Conservation (phyloP, 306 rosid species). For the Pueraria montana region DNA sequence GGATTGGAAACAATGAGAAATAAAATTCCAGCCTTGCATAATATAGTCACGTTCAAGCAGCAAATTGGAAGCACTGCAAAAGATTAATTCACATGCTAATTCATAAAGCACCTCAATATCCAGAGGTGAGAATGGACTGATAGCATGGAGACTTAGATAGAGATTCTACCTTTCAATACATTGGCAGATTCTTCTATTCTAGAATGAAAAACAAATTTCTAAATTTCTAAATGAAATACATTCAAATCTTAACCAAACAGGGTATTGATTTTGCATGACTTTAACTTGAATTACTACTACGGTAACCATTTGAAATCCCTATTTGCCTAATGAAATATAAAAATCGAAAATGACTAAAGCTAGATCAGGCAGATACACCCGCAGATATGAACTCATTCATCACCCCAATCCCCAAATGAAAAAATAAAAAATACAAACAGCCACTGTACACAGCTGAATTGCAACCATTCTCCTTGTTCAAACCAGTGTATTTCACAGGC, state of each 20-base stretch:
- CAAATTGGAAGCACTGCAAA: background rate
- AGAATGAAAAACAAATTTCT: background rate
- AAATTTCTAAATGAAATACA: background rate
- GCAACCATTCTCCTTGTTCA: background rate
- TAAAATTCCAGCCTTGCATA: no score
- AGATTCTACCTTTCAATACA: background rate
- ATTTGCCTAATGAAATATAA: background rate
- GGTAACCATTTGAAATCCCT: background rate
- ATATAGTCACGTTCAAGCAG: no score
- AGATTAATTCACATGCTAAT: background rate
- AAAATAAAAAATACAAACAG: background rate
- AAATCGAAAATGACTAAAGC: background rate
- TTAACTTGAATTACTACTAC: background rate
- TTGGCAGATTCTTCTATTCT: background rate
- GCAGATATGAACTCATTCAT: background rate
- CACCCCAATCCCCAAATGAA: background rate
- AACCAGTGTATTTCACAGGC: background rate
- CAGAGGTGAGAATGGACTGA: background rate
- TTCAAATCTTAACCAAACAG: background rate
- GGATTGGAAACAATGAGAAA: no score
- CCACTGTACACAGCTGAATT: background rate
- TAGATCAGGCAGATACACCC: conserved; percentile 5
- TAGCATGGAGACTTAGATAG: background rate
- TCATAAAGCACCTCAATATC: background rate
- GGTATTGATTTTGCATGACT: background rate